phyloP scores from a whole-genome alignment of 257 asterid genomes.

The Jasminum sambac region DNA sequence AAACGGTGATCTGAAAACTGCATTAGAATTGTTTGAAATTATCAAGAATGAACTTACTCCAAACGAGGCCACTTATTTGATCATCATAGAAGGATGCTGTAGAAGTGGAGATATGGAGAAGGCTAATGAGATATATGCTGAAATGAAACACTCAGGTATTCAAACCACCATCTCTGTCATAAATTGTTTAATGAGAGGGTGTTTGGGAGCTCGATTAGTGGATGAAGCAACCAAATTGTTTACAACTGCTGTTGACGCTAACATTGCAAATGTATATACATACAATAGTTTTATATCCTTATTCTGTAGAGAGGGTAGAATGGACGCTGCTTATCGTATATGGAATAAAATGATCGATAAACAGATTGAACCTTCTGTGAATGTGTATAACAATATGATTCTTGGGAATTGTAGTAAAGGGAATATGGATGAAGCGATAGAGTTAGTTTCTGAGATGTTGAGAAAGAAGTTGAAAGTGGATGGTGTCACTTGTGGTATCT shows the following conservation, averaged over 20 bases:
- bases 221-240: constrained; percentile 56
- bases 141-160: constrained; percentile 66
- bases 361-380: constrained; percentile 52
- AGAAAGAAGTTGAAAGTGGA: constrained; percentile 46
- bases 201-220: constrained; percentile 36
- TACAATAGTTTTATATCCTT: constrained; percentile 59
- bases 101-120: constrained; percentile 48
- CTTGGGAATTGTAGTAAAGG: constrained; percentile 65
- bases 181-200: constrained; percentile 70
- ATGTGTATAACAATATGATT: constrained; percentile 65
- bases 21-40: constrained; percentile 59
- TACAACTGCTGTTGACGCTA: constrained; percentile 55
- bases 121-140: constrained; percentile 51
- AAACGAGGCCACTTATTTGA: constrained; percentile 76
- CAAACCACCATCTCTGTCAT: constrained; percentile 47
- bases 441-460: constrained; percentile 49
- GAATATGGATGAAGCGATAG: constrained; percentile 56
- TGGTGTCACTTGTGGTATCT: constrained; percentile 63
- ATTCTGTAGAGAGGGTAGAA: constrained; percentile 48
- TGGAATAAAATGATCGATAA: constrained; percentile 63
- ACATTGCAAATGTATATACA: constrained; percentile 61
- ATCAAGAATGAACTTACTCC: constrained; percentile 60
- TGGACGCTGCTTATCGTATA: constrained; percentile 51
- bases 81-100: constrained; percentile 79
- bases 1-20: constrained; percentile 54